Conservation (phyloP, 2,329 filamentous ascomycete genomes). For the Cladorrhinum sp. region DNA sequence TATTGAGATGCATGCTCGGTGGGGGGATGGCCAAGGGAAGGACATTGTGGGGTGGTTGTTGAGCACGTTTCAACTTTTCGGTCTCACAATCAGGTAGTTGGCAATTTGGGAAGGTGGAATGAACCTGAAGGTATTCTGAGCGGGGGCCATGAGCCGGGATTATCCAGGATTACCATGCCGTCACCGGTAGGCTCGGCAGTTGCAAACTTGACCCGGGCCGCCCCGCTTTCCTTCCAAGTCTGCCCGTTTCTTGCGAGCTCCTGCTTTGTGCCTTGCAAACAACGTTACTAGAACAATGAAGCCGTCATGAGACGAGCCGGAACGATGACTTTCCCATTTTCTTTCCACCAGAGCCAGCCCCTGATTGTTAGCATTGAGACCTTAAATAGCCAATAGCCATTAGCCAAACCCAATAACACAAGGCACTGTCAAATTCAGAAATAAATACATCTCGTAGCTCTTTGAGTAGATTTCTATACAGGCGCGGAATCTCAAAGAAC, state of each 20-base stretch:
- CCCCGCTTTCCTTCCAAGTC: neutral
- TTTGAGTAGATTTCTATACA: too few relatives aligned
- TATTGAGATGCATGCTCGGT: constrained; percentile 30
- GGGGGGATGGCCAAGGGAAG: constrained; percentile 27
- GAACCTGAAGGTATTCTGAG: neutral
- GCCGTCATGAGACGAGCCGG: too few relatives aligned
- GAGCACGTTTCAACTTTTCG: neutral
- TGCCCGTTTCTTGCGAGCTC: neutral
- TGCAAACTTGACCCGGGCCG: neutral
- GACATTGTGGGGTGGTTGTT: neutral
- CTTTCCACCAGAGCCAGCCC: too few relatives aligned
- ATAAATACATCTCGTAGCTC: too few relatives aligned
- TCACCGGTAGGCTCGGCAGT: neutral
- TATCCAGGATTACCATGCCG: neutral
- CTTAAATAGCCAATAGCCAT: too few relatives aligned
- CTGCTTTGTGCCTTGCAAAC: too few relatives aligned
- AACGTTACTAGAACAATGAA: too few relatives aligned
- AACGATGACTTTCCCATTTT: too few relatives aligned
- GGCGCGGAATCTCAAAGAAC: too few relatives aligned
- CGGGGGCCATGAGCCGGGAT: neutral
- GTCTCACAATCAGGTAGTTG: neutral
- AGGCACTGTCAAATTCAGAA: too few relatives aligned
- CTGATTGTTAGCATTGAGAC: too few relatives aligned
- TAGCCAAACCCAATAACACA: too few relatives aligned
- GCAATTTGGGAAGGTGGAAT: neutral